Evolutionary conservation across 2,329 filamentous ascomycete species (phyloP).

Genomic region (Fusarium annulatum): DNA sequence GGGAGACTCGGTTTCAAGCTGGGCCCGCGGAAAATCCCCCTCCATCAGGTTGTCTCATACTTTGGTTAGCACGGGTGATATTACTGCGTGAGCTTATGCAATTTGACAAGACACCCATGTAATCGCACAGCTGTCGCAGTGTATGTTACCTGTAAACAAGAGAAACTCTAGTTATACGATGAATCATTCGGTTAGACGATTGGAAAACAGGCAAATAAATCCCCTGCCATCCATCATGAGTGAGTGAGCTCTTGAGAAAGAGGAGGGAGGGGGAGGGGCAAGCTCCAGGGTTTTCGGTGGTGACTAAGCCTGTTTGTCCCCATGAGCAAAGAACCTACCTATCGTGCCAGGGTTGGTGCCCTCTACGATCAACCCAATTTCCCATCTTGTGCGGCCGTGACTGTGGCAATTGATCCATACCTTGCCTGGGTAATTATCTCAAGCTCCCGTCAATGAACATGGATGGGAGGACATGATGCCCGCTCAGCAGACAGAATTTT

Average conservation of each 20-base stretch:
- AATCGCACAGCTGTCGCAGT: background rate
- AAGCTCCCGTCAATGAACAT: background rate
- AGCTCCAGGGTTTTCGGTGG: conserved; percentile 5
- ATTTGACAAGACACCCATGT: background rate
- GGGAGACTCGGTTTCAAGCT: conserved; percentile 30
- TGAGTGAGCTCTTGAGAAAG: conserved; percentile 3
- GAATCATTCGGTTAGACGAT: background rate
- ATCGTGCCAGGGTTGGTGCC: conserved; percentile 42
- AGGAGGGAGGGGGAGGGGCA: conserved; percentile 27
- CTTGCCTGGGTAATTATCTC: background rate
- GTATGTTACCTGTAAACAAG: background rate
- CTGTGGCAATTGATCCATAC: conserved; percentile 26
- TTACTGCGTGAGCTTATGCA: background rate
- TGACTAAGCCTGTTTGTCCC: conserved; percentile 17
- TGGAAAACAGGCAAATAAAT: background rate
- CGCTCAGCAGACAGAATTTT: conserved; percentile 38
- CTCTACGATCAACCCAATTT: conserved; percentile 25
- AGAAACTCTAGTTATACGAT: background rate
- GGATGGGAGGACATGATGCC: background rate
- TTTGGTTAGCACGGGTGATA: background rate
- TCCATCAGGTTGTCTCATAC: conserved; percentile 11
- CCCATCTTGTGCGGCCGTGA: conserved; percentile 31
- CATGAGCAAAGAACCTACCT: background rate
- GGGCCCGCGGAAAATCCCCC: conserved; percentile 20
- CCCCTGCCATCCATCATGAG: background rate